Evolutionary conservation across 2,329 filamentous ascomycete species (phyloP), one percentile per base, ranked within the genome.

Genomic region (Ilyonectria mors-panacis): DNA sequence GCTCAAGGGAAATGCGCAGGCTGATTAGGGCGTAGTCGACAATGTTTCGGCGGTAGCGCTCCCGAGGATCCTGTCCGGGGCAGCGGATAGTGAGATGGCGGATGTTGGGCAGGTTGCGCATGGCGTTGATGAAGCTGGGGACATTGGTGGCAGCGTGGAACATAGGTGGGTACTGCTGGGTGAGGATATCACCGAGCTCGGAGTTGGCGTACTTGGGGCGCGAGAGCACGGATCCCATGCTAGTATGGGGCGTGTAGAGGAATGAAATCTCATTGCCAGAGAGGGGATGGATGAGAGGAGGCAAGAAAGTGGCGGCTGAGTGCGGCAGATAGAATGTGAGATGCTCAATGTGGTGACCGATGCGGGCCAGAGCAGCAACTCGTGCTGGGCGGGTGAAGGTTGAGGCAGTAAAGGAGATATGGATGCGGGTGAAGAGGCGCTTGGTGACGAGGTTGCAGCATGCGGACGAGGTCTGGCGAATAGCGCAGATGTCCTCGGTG

Each of bases 131-230:
- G 82, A 97, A 97, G 44, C 93, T 93, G 6, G 93, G 89, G 7
- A 97, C 92, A 77, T 97, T 96, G 67, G 93, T 95, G 8, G 94
- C 93, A 7, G 94, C 93, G 77, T 97, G 94, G 82, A 97, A 97
- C 3, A 97, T 83, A 6, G 94, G 93, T 59, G 94, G 93, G 76
- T 97, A 97, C 81, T 97, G 94, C 77, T 94, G 90, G 15, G 94
- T 93, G 67, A 97, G 86, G 65, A 97, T 87, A 77, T 95, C 92
- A 68, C 91, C 94, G 75, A 96, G 89, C 75, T 94, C 92, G 73
- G 88, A 86, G 78, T 91, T 93, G 72, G 92, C 93, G 79, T 97
- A 97, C 81, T 94, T 95, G 58, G 92, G 92, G 60, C 90, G 85
- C 70, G 88, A 85, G 72, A 90, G 82, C 51, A 85, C 88, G 61